A percentile compares a stretch with the other conserved stretches of the same genome.
These are phyloP conservation scores for Metschnikowia borealis DNA, from an alignment of 805 yeast genomes.

Conservation along the genomic window DNA sequence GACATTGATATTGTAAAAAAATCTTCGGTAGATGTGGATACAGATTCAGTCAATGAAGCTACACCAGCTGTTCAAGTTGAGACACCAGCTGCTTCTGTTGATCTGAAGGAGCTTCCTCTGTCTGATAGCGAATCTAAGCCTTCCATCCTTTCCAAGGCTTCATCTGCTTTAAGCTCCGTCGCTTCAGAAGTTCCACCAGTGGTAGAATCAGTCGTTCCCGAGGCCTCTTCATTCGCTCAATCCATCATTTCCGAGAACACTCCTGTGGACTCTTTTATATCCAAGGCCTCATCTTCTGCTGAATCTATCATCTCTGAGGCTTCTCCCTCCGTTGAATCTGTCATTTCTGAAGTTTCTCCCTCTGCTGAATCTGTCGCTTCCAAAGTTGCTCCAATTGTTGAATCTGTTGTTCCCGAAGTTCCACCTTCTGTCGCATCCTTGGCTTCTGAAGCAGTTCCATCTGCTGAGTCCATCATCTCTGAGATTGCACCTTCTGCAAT, in stretches of 20 bases:
- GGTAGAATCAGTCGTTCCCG: not conserved
- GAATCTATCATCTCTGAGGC: not conserved
- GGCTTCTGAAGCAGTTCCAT: not conserved
- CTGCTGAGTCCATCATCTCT: not conserved
- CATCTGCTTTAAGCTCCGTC: not conserved
- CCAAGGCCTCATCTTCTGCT: constrained; percentile 1
- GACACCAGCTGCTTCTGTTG: not conserved
- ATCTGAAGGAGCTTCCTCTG: not conserved
- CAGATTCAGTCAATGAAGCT: constrained; percentile 13
- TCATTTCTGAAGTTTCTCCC: not conserved
- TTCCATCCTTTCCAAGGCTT: not conserved
- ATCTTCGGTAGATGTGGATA: constrained; percentile 5
- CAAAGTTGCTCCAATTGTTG: not conserved
- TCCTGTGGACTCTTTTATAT: not conserved
- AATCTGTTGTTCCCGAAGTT: constrained; percentile 14
- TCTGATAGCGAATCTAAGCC: not conserved
- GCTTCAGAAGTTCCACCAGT: not conserved
- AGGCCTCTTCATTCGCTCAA: constrained; percentile 2
- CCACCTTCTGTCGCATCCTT: not conserved
- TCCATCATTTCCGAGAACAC: not conserved
- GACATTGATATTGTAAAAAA: constrained; percentile 12
- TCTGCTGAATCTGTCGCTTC: not conserved
- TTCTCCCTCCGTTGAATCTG: not conserved
- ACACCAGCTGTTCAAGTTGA: not conserved
- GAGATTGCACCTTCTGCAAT: not conserved